These are phyloP conservation scores for Protomyces macrosporus DNA, from an alignment of 1,139 yeast genomes.

Conservation along the genomic window DNA sequence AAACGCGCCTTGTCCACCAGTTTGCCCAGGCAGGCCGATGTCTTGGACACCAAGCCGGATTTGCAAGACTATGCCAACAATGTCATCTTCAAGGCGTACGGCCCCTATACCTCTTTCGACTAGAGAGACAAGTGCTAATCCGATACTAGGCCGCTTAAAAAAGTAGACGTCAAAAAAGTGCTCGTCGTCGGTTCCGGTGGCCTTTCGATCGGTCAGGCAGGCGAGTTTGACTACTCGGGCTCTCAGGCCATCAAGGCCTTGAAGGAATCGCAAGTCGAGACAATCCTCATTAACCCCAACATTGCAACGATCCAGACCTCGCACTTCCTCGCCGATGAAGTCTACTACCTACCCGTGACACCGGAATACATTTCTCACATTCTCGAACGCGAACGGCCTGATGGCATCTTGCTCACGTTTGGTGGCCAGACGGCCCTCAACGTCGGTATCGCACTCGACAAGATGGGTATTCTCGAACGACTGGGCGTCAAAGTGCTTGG, in stretches of 20 bases:
- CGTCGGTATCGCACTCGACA: constrained; percentile 90
- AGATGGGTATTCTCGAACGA: constrained; percentile 87
- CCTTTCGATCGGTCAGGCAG: constrained; percentile 96
- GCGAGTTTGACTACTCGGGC: constrained; percentile 97
- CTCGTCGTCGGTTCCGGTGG: constrained; percentile 97
- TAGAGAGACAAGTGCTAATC: not conserved
- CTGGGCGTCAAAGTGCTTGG: constrained; percentile 92
- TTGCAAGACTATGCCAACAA: constrained; percentile 18
- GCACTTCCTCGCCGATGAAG: constrained; percentile 89
- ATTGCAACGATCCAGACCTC: constrained; percentile 98
- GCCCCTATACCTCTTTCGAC: not conserved
- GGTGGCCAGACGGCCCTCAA: constrained; percentile 98
- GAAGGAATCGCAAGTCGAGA: constrained; percentile 77
- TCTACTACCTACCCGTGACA: constrained; percentile 88
- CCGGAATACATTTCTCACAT: constrained; percentile 91
- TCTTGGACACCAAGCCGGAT: constrained; percentile 22
- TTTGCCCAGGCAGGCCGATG: not conserved
- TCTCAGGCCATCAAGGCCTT: constrained; percentile 94
- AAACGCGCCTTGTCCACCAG: constrained; percentile 4
- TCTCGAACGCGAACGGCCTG: constrained; percentile 92
- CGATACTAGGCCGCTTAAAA: constrained; percentile 3
- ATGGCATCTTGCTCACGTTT: constrained; percentile 87
- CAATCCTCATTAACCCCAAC: constrained; percentile 89
- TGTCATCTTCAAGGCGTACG: constrained; percentile 4
- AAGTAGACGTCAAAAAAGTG: constrained; percentile 74